phyloP scores from a whole-genome alignment of 192 early-diverging fungal species.

The Haplosporangium gracile region DNA sequence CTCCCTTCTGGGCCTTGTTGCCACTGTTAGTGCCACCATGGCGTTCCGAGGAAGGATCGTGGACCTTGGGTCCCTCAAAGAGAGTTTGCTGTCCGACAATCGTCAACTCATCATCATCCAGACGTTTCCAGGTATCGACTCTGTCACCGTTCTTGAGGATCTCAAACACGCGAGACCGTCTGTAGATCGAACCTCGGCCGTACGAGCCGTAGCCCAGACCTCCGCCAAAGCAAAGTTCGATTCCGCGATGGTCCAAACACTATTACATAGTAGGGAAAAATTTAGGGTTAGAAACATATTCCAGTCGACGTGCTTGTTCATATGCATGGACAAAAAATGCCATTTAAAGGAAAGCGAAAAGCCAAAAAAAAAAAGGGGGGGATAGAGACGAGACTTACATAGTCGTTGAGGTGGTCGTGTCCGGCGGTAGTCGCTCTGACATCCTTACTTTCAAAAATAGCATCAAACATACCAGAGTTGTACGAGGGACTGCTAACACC shows the following conservation, averaged over 20 bases:
- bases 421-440: conserved; percentile 45
- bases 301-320: not conserved
- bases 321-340: not conserved
- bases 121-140: conserved; percentile 60
- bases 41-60: not conserved
- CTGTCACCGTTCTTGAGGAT: conserved; percentile 43
- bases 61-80: conserved; percentile 20
- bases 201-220: conserved; percentile 59
- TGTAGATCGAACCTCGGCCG: conserved; percentile 51
- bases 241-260: conserved; percentile 55
- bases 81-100: conserved; percentile 56
- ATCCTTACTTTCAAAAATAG: conserved; percentile 40
- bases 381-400: conserved; percentile 28
- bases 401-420: conserved; percentile 52
- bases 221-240: conserved; percentile 62
- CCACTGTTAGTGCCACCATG: not conserved
- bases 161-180: conserved; percentile 57
- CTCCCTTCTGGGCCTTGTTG: not conserved
- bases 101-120: conserved; percentile 54
- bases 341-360: not conserved
- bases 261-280: not conserved
- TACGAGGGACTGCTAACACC: conserved; percentile 42
- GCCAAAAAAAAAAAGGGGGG: not conserved
- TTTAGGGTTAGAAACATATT: not conserved
- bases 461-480: conserved; percentile 55